Base-by-base conservation (phyloP, 345 rosid species). In the Populus simonii region DNA sequence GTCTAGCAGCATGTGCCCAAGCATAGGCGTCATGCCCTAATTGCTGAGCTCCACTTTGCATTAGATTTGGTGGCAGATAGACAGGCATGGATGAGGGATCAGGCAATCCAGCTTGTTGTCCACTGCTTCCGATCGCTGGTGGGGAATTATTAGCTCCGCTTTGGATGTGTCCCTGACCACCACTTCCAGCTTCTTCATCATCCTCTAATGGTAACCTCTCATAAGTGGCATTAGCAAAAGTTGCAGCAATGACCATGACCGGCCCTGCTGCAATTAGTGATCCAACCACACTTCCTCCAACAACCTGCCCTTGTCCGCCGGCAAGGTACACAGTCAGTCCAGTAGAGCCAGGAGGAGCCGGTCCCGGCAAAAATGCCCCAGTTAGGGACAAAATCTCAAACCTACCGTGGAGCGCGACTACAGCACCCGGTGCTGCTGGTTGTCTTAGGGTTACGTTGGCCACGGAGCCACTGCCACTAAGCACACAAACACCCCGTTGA, bases 401-500 rank as follows among this genome's bases (percentile, higher is more conserved):
- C 85, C 97, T 85, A 4, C 97, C 97, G 29, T 88, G 95, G 27
- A 92, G 92, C 0, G 91, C 90, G 39, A 92, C 91, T 0, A 90
- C 89, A 0, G 95, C 89, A 11, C 92, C 92, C 0, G 97, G 91
- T 3, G 97, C 90, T 45, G 93, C 87, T 0, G 95, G 92, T 71
- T 92, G 97, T 23, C 97, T 89, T 65, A 92, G 88, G 33, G 95
- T 89, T 67, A 92, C 95, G 89, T 92, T 92, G 16, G 94, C 93
- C 0, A 91, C 97, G 1, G 91, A 86, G 13, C 97, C 97, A 27
- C 89, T 92, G 5, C 95, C 95, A 39, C 93, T 91, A 0, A 92
- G 87, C 18, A 92, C 97, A 65, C 97, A 92, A 57, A 92, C 97
- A 0, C 97, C 97, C 2, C 95, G 90, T 79, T 91, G 95, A 18